phyloP scores from a whole-genome alignment of 345 rosid species.

The Aquilaria sinensis region DNA sequence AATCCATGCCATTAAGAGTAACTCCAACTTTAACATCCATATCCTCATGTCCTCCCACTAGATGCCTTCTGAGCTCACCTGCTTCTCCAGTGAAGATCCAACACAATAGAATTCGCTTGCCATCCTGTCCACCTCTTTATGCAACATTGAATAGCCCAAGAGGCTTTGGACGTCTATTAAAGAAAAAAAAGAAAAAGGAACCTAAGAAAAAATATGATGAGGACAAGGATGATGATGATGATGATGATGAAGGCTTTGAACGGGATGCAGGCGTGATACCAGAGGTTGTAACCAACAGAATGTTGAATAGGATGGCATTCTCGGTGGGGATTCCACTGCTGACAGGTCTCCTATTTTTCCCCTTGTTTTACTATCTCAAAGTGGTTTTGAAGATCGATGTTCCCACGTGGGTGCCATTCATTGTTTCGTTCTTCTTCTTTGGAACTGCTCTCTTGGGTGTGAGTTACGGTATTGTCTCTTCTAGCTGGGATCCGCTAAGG shows the following conservation, averaged over 20 bases:
- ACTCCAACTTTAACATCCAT: too few species aligned
- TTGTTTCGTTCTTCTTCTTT: constrained; percentile 78
- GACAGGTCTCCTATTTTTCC: constrained; percentile 73
- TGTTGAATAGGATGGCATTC: constrained; percentile 77
- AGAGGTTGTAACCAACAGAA: constrained; percentile 89
- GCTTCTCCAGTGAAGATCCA: too few species aligned
- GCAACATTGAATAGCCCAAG: constrained; percentile 61
- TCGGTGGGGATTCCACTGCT: constrained; percentile 75
- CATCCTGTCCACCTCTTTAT: constrained; percentile 23
- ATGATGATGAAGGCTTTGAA: constrained; percentile 21
- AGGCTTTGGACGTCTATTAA: constrained; percentile 72
- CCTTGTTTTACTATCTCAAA: constrained; percentile 84
- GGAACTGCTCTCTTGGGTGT: constrained; percentile 82
- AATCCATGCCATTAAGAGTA: too few species aligned
- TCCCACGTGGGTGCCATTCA: constrained; percentile 81
- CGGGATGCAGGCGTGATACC: constrained; percentile 60
- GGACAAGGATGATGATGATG: constrained; percentile 22
- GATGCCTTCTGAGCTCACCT: too few species aligned
- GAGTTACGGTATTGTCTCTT: constrained; percentile 86
- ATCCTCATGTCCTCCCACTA: too few species aligned
- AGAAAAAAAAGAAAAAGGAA: constrained; percentile 46
- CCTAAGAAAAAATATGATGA: constrained; percentile 22
- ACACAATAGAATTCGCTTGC: constrained; percentile 9
- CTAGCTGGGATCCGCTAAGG: constrained; percentile 96
- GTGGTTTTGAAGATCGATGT: constrained; percentile 74